Base-by-base conservation (phyloP, 2,329 filamentous ascomycete species). In the Xylariaceae sp. region DNA sequence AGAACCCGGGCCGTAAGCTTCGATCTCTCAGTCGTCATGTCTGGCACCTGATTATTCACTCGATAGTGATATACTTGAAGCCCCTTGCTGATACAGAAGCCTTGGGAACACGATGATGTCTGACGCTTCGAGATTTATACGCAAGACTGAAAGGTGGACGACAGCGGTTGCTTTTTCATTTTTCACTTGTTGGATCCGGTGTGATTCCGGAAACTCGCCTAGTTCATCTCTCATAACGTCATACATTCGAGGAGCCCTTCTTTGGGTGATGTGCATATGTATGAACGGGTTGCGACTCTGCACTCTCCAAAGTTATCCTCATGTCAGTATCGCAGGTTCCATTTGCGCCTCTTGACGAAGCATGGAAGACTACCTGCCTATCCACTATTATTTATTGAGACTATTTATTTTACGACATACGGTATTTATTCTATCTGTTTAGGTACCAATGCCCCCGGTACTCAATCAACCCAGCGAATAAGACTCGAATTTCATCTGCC, bases 1-100 rank as follows among this genome's bases (percentile, higher is more conserved):
- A 67, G 47, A 18, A 61, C 47, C 41, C 63, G 64, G 21, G 57
- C 39, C 12, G 54, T 59, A 12, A 68, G 63, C 9, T 65, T 57
- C 13, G 59, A 54, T 61, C 64, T 61, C n/a, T 63, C 61, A 5
- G 58, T 57, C 43, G 58, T 54, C 61, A 65, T 63, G 16, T 59
- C 61, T 4, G 7, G 19, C 10, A 41, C 5, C 22, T 18, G 13
- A 32, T 18, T 50, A 26, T 18, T 34, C n/a, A n/a, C 3, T 43
- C 22, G 13, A 26, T n/a, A 43, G n/a, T 21, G 15, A 8, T 43
- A 15, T 13, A 19, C 18, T 5, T 9, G 32, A 26, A n/a, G n/a
- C 22, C 9, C 21, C 22, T 8, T 26, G 29, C 12, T n/a, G 41
- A 9, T 43, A 13, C 8, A 16, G 16, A 43, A 10, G 9, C 18